phyloP scores from a whole-genome alignment of 2,329 filamentous ascomycete genomes.

The Daldinia sp. region DNA sequence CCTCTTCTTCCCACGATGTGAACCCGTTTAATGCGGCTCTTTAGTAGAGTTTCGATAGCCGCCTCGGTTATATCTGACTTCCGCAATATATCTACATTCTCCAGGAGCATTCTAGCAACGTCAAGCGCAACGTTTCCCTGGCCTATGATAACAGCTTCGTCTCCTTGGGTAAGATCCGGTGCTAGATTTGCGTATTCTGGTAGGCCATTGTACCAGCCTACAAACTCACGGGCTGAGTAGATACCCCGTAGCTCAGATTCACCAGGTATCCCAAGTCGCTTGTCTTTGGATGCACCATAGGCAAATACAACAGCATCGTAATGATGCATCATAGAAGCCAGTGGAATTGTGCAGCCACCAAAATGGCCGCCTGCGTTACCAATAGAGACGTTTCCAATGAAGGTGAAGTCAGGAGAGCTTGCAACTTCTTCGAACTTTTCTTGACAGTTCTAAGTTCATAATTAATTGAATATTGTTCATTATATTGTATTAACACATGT shows the following conservation, averaged over 20 bases:
- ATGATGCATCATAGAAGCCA: constrained; percentile 77
- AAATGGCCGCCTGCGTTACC: constrained; percentile 63
- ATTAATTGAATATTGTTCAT: constrained; percentile 1
- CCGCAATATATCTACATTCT: constrained; percentile 76
- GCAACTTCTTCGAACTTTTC: constrained; percentile 94
- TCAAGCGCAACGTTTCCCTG: constrained; percentile 98
- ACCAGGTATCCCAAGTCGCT: constrained; percentile 80
- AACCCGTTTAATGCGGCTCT: constrained; percentile 81
- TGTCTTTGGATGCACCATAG: constrained; percentile 90
- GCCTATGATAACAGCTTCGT: constrained; percentile 89
- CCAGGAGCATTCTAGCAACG: constrained; percentile 87
- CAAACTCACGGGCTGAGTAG: constrained; percentile 90
- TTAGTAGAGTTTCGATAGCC: constrained; percentile 78
- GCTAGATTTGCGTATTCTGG: constrained; percentile 80
- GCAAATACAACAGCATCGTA: constrained; percentile 95
- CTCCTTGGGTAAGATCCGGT: constrained; percentile 79
- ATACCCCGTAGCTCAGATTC: constrained; percentile 80
- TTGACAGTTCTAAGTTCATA: constrained; percentile 81
- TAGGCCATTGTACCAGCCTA: constrained; percentile 98
- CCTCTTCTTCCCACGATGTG: constrained; percentile 90
- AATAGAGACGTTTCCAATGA: constrained; percentile 88
- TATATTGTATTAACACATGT: neutral
- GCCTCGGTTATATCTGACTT: constrained; percentile 91
- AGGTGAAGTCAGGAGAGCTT: constrained; percentile 83
- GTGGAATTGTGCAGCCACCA: constrained; percentile 67